Evolutionary conservation across 176 grass and related monocot genomes (phyloP), one percentile per base, ranked within the genome.

Genomic region (Zoysia japonica): DNA sequence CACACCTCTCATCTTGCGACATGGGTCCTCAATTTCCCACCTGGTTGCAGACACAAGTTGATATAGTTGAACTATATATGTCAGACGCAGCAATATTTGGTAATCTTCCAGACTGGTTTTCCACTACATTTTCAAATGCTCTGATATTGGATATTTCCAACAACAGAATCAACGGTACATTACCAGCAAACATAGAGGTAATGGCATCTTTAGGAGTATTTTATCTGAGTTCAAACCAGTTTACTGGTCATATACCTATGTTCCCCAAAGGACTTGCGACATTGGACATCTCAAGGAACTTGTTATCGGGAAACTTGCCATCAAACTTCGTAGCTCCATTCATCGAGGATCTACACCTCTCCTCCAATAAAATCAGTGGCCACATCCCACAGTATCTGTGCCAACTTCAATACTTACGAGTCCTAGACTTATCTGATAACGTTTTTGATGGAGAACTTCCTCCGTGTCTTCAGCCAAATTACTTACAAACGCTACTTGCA

Each of bases 401-500:
- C 12, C 0, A 74, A 55, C 9, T 42, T 17, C 45, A 47, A 47
- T 7, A 14, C 1, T 3, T 67, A 0, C 0, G 0, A 0, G 0
- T 0, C 9, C n/a, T 84, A 4, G 9, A 84, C 11, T 40, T 78
- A 7, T 2, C 54, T 0, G 50, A 53, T 7, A 78, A 78, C 16
- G 0, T 3, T 36, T 71, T 78, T 2, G 38, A 44, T 2, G 85
- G 82, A 52, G n/a, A 52, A 62, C 9, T 84, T 44, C 65, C 74
- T 0, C 2, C 2, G 8, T 76, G 72, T 47, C 5, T 41, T 17
- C 0, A 4, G 6, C 17, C 2, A 45, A 19, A 0, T 5, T 39
- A 0, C 1, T 42, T 7, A 1, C 0, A 0, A 7, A 1, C 0
- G 8, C 9, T 80, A 11, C 0, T 8, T 35, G 37, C 67, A 10